Conservation (phyloP, 306 rosid species). For the Citrullus amarus region DNA sequence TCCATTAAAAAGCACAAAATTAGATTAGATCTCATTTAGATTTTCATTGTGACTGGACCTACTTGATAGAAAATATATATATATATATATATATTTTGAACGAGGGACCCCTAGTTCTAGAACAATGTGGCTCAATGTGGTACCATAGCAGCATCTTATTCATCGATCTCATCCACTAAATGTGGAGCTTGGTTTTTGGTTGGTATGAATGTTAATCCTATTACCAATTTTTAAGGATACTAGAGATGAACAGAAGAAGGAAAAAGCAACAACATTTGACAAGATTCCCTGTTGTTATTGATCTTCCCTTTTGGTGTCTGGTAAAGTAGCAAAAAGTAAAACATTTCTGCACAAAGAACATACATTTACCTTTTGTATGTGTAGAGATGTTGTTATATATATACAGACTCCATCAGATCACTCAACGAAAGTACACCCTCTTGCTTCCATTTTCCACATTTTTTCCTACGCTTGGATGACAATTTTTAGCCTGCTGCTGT, state of each 20-base stretch:
- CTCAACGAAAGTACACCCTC: conserved; percentile 1
- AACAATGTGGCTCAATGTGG: neutral
- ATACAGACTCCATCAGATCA: neutral
- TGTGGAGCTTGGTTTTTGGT: neutral
- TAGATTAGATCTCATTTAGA: neutral
- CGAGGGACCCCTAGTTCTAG: neutral
- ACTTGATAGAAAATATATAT: neutral
- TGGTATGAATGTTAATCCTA: neutral
- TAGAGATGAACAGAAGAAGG: neutral
- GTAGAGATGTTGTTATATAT: neutral
- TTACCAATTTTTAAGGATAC: neutral
- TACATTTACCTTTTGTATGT: neutral
- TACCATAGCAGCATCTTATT: neutral
- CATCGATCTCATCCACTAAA: neutral
- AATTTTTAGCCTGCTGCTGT: neutral
- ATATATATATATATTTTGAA: no score
- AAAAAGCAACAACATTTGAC: neutral
- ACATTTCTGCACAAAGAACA: neutral
- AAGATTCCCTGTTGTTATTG: neutral
- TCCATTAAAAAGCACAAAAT: neutral
- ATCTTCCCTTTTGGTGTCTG: neutral
- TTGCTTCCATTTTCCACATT: neutral
- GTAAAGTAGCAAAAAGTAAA: neutral
- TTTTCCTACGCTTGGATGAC: neutral
- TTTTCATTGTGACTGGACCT: neutral